Evolutionary conservation across 176 grass and related monocot species (phyloP).

Genomic region (Avena atlantica): DNA sequence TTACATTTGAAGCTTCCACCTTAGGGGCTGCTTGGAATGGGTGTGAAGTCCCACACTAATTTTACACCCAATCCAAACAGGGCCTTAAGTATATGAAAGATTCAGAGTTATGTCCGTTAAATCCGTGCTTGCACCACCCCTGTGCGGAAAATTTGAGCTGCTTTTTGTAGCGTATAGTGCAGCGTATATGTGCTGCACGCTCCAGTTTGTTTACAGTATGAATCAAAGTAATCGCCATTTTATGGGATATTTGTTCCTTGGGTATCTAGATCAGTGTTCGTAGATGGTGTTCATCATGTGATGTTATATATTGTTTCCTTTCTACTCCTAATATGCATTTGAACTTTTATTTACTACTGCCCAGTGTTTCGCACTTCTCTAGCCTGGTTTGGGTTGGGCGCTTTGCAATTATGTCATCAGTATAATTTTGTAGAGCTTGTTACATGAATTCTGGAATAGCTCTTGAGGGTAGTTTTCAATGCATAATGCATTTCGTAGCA

Average conservation of each 20-base stretch:
- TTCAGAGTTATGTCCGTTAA: not conserved
- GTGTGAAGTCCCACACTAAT: too few species aligned
- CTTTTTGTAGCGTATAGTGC: not conserved
- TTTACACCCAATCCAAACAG: too few species aligned
- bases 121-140: not conserved
- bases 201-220: not conserved
- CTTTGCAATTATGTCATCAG: not conserved
- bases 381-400: not conserved
- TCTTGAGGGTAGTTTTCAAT: not conserved
- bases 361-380: not conserved
- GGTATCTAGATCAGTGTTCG: conserved; percentile 1
- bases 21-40: not conserved
- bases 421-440: not conserved
- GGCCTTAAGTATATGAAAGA: conserved; percentile 5
- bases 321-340: not conserved
- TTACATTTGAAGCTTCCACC: not conserved
- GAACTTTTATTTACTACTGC: not conserved
- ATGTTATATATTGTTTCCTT: conserved; percentile 17
- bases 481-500: not conserved
- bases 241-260: not conserved
- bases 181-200: not conserved
- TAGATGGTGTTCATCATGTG: conserved; percentile 22
- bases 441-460: not conserved
- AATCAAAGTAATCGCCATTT: not conserved
- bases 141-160: not conserved